phyloP scores from a whole-genome alignment of 2,329 filamentous ascomycete species.

The Penicillium expansum region DNA sequence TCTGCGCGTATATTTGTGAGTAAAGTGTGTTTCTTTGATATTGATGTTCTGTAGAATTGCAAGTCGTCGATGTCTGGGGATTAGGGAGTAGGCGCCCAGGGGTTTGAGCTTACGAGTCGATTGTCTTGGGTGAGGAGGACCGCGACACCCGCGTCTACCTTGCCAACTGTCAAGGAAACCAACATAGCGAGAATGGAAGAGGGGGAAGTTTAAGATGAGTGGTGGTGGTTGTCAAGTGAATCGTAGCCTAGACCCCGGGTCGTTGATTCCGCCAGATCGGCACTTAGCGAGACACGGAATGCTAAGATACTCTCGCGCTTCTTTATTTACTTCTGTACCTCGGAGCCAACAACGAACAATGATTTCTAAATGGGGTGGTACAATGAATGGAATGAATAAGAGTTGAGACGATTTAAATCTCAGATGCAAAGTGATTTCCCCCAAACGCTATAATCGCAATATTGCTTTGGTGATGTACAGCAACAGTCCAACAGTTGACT shows the following conservation, averaged over 20 bases:
- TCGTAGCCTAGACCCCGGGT: conserved; percentile 10
- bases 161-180: conserved; percentile 96
- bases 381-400: not conserved
- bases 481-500: not conserved
- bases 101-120: conserved; percentile 67
- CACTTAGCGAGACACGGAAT: conserved; percentile 33
- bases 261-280: conserved; percentile 32
- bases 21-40: not conserved
- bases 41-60: not conserved
- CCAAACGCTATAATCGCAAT: conserved; percentile 3
- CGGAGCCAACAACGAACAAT: conserved; percentile 1
- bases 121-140: conserved; percentile 97
- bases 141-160: conserved; percentile 97
- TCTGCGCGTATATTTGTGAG: conserved; percentile 55
- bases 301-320: conserved; percentile 17
- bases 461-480: not conserved
- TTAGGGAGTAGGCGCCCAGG: conserved; percentile 11
- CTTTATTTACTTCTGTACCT: conserved; percentile 14
- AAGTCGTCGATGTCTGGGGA: conserved; percentile 7
- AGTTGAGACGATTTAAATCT: not conserved
- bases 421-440: conserved; percentile 1
- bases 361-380: not conserved
- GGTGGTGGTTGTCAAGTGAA: conserved; percentile 18
- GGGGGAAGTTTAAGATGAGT: not conserved
- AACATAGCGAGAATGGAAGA: conserved; percentile 62